Base-by-base conservation (phyloP, 2,329 filamentous ascomycete genomes). In the Gyromitra esculenta region DNA sequence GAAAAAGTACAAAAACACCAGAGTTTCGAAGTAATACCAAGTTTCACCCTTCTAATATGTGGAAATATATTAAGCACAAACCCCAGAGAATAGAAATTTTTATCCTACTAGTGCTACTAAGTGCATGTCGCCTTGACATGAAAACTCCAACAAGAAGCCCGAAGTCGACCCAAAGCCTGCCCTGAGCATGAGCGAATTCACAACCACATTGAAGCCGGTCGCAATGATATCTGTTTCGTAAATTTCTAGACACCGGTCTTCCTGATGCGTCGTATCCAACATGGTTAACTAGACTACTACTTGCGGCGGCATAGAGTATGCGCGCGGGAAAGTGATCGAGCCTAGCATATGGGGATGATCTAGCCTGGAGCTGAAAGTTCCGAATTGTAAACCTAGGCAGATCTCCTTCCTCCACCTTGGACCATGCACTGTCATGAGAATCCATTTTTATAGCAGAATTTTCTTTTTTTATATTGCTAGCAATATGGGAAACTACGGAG, bases 231-330 rank as follows among this genome's bases (percentile, higher is more conserved):
- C 15, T 0, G 54, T 35, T 6, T 7, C 39, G 57, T 48, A 71
- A 21, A 45, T n/a, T 9, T 48, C 37, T 15, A 71, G 4, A n/a
- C 65, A n/a, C 11, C 18, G 48, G 9, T 43, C 31, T 1, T 52
- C 15, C 7, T 52, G 7, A 15, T 3, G 9, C 1, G 4, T 1
- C 9, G 67, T 25, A 43, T 73, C 70, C 6, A 73, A 41, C 1
- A 5, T 5, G 25, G n/a, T 67, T 18, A 73, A 13, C 70, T 60
- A 73, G 35, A 73, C 50, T 5, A 67, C 70, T 5, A 73, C 59
- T 3, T 31, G 31, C 5, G 70, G 70, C 1, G 35, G 37, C 4
- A 1, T 11, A 1, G 37, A n/a, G 41, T 57, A 68, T 18, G 18
- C 15, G 41, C 37, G 39, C 25, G 21, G 37, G 41, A 74, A 74